These are phyloP conservation scores for Venustampulla echinocandica DNA, from an alignment of 495 filamentous ascomycete genomes.

Conservation along the genomic window DNA sequence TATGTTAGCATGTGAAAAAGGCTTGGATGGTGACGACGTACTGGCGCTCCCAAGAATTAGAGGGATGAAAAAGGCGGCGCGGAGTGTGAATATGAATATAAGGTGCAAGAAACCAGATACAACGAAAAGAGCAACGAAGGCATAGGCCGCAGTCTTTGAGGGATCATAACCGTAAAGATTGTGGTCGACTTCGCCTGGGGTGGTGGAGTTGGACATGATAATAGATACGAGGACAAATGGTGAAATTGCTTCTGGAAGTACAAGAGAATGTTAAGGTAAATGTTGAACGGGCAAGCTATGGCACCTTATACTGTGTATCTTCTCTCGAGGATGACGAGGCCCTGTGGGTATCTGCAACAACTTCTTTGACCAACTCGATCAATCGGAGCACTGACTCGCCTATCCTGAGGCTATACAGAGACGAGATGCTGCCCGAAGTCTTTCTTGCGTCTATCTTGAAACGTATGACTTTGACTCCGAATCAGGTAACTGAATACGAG, in stretches of 20 bases:
- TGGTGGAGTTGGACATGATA: conserved; percentile 8
- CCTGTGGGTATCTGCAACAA: too few relatives aligned
- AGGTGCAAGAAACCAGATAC: conserved; percentile 33
- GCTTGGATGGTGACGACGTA: conserved; percentile 13
- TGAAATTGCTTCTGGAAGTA: not conserved
- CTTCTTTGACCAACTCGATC: too few relatives aligned
- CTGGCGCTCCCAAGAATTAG: conserved; percentile 26
- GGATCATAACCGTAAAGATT: conserved; percentile 40
- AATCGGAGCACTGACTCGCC: too few relatives aligned
- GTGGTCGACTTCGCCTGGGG: conserved; percentile 1
- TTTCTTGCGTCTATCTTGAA: not conserved
- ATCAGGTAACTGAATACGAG: not conserved
- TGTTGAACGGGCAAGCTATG: not conserved
- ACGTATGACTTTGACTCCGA: not conserved
- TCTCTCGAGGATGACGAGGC: too few relatives aligned
- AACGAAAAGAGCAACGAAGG: conserved; percentile 41
- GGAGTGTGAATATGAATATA: conserved; percentile 33
- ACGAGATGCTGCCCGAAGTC: not conserved
- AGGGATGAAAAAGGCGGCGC: conserved; percentile 26
- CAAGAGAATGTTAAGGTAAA: not conserved
- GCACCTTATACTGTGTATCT: too few relatives aligned
- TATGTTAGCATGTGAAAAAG: conserved; percentile 1
- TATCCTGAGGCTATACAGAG: not conserved
- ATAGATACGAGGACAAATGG: not conserved
- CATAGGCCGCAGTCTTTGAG: conserved; percentile 35